Base-by-base conservation (phyloP, 805 yeast genomes). In the Candida andamanensis region DNA sequence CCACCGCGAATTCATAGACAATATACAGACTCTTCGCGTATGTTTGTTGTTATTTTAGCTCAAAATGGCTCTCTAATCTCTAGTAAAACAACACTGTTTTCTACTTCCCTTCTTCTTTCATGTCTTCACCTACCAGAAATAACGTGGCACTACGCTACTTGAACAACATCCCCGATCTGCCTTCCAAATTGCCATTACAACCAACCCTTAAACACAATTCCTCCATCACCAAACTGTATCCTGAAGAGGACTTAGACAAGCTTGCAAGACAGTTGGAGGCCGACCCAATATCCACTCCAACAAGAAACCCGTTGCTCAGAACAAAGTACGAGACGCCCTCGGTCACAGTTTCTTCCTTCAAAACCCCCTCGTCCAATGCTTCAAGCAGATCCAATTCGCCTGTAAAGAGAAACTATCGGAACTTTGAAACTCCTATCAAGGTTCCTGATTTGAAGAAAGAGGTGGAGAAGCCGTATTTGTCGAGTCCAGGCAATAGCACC, bases 291-390 rank as follows among this genome's bases (percentile, higher is more conserved):
- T 41, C 52, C 2, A 44, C 52, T 17, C 47, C 50, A 14, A 52
- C 60, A 6, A 56, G 52, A 26, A 46, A 54, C 4, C 55, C 49
- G 5, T 38, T 58, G 14, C 42, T 61, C 11, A 46, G 61, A 24
- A 42, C 60, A 4, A 50, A 54, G 24, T 65, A 57, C 35, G 69
- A 63, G 31, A 50, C 67, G 1, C 66, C 67, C 2, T 61, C 68
- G 9, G 70, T 63, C 1, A 65, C 69, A 0, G 61, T 65, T 4
- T 58, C 66, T 2, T 55, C 67, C 4, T 65, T 65, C 46, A 64
- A 63, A 36, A 46, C 56, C 12, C 58, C 66, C 1, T 28, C 45
- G 6, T 33, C 36, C 6, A 49, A 49, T 30, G 38, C 58, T 9
- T 37, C 49, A 9, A 37, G 43, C 10, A 44, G 44, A 21, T 32